phyloP scores from a whole-genome alignment of 2,329 filamentous ascomycete species.

The Elsinoe ampelina region DNA sequence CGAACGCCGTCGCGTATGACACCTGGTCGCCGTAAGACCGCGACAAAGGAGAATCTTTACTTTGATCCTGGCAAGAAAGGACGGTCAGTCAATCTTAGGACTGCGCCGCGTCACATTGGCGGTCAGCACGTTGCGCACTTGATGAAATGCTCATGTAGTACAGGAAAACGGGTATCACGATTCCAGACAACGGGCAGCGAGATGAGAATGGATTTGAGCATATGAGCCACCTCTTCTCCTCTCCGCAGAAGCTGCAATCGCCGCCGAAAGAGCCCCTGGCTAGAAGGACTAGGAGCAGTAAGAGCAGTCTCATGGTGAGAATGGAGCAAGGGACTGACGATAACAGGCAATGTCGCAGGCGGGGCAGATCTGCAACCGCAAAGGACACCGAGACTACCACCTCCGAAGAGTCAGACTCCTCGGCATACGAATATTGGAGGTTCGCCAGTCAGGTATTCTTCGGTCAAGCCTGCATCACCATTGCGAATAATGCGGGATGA shows the following conservation, averaged over 20 bases:
- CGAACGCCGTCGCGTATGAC: constrained; percentile 12
- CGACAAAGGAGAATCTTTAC: constrained; percentile 18
- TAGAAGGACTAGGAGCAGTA: constrained; percentile 7
- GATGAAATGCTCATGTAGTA: constrained; percentile 19
- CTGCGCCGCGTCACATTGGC: not conserved
- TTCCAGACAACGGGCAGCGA: constrained; percentile 68
- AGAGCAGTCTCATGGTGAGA: not conserved
- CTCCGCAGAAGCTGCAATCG: constrained; percentile 40
- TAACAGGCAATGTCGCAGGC: constrained; percentile 42
- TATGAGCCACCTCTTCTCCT: constrained; percentile 80
- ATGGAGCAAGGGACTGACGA: constrained; percentile 16
- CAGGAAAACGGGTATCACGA: constrained; percentile 81
- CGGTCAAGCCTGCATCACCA: constrained; percentile 46
- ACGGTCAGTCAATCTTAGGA: constrained; percentile 9
- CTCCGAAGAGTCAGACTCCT: constrained; percentile 49
- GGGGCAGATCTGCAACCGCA: constrained; percentile 34
- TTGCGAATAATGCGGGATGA: not conserved
- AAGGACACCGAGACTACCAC: constrained; percentile 39
- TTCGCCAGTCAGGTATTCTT: constrained; percentile 54
- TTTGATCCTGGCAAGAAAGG: constrained; percentile 18
- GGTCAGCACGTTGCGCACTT: not conserved
- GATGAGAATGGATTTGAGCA: constrained; percentile 91
- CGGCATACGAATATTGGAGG: constrained; percentile 50
- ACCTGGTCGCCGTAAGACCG: constrained; percentile 16
- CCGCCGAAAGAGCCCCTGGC: not conserved